These are phyloP conservation scores for Russula lepida DNA, from an alignment of 768 basidiomycete genomes.

Conservation along the genomic window DNA sequence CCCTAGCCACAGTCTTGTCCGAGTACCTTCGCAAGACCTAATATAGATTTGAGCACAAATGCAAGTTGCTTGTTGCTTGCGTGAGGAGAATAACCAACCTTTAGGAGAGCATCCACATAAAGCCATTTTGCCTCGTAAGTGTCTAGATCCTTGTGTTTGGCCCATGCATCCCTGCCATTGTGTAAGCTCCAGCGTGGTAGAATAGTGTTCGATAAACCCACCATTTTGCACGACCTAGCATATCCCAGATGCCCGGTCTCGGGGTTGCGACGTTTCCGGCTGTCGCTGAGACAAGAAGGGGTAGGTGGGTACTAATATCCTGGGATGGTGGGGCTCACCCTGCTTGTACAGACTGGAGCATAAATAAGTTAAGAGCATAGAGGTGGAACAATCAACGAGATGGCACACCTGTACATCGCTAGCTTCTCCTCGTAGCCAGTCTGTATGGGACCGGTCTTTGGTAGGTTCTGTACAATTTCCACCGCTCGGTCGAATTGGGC, in stretches of 20 bases:
- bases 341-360: conserved; percentile 77
- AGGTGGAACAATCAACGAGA: not conserved
- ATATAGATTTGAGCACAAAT: not conserved
- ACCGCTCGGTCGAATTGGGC: conserved; percentile 90
- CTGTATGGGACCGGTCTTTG: conserved; percentile 92
- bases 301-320: not conserved
- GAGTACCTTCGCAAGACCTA: conserved; percentile 78
- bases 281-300: conserved; percentile 48
- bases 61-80: not conserved
- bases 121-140: conserved; percentile 75
- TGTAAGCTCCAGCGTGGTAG: conserved; percentile 12
- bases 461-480: conserved; percentile 85
- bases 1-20: conserved; percentile 68
- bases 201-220: conserved; percentile 28
- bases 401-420: conserved; percentile 72
- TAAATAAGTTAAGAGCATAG: not conserved
- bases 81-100: conserved; percentile 52
- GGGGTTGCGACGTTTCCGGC: conserved; percentile 76
- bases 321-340: conserved; percentile 40
- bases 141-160: conserved; percentile 80
- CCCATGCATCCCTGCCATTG: conserved; percentile 80
- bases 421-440: conserved; percentile 94
- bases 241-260: conserved; percentile 82
- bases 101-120: conserved; percentile 82
- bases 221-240: conserved; percentile 93